Base-by-base conservation (phyloP, 257 asterid genomes). In the Ajuga chamaepitys region DNA sequence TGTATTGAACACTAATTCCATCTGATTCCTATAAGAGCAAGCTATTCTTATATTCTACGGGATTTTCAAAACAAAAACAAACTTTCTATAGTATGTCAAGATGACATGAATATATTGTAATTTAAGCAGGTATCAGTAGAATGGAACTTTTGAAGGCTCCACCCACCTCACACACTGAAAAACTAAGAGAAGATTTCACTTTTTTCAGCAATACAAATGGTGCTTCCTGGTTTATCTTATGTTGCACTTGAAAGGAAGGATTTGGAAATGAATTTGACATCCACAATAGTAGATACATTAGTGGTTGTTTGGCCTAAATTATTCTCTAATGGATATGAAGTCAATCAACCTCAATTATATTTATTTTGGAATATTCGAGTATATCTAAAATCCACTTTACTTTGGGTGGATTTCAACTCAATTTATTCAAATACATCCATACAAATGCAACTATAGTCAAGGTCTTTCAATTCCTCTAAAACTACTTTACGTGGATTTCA, bases 1-100 rank as follows among this genome's bases (percentile, higher is more conserved):
- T n/a, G n/a, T n/a, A n/a, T n/a, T n/a, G n/a, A 12, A 35, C 7
- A 18, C 9, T 53, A 71, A 65, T 44, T 57, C 51, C 62, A 68
- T 62, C 26, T 47, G 38, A 44, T 34, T 25, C 48, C 60, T 34
- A 44, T 41, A 44, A n/a, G 9, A 67, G 30, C 50, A 73, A 37
- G 28, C 20, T 50, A 12, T 22, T 59, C 7, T 42, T 7, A 34
- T 58, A 40, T 58, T 25, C 28, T 47, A 34, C 5, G 17, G 30
- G 14, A 16, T 2, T 8, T 44, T 5, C 60, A 67, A 42, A 41
- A 4, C 7, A 18, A 10, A 18, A 12, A 7, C 35, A n/a, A 18
- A 21, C 41, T 45, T 64, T 22, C 34, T 14, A 30, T 20, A 14
- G 24, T 7, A n/a, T 18, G 24, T 11, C 16, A 64, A 57, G 25